phyloP scores from a whole-genome alignment of 768 basidiomycete genomes.

The Leccinum subgranulosum region DNA sequence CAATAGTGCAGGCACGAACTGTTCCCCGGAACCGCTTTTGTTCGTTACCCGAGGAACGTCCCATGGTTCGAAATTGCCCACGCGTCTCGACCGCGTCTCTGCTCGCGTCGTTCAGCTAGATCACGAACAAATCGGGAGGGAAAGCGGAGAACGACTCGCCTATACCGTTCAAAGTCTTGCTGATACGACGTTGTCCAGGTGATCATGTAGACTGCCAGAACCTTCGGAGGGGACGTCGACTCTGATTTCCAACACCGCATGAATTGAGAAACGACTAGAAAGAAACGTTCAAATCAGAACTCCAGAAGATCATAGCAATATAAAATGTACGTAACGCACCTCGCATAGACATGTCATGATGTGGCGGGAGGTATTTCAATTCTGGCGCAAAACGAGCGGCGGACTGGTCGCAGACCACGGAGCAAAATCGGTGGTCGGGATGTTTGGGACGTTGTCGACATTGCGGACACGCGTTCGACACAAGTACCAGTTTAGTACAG shows the following conservation, averaged over 20 bases:
- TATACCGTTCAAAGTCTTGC: constrained; percentile 15
- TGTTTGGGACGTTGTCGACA: constrained; percentile 12
- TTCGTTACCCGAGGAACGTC: constrained; percentile 16
- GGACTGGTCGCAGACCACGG: constrained; percentile 6
- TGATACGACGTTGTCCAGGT: constrained; percentile 15
- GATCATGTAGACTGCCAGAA: constrained; percentile 19
- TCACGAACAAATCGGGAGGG: not conserved
- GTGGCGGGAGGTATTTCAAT: constrained; percentile 8
- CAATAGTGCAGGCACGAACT: constrained; percentile 20
- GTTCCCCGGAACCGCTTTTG: constrained; percentile 24
- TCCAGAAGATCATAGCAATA: not conserved
- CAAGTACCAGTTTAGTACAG: too few species aligned
- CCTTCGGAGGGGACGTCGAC: constrained; percentile 4
- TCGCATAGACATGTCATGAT: constrained; percentile 6
- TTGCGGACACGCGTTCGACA: constrained; percentile 15
- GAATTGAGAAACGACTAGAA: constrained; percentile 15
- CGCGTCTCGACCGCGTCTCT: constrained; percentile 18
- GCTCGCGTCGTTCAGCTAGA: not conserved
- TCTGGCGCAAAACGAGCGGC: constrained; percentile 16
- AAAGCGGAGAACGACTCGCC: not conserved
- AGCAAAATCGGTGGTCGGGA: constrained; percentile 21
- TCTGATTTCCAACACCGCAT: constrained; percentile 3
- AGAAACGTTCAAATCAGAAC: not conserved
- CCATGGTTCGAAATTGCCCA: not conserved
- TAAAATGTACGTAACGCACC: not conserved